Evolutionary conservation across 192 early-diverging fungal species (phyloP), one percentile per base, ranked within the genome.

Genomic region (Umbelopsis vinacea): DNA sequence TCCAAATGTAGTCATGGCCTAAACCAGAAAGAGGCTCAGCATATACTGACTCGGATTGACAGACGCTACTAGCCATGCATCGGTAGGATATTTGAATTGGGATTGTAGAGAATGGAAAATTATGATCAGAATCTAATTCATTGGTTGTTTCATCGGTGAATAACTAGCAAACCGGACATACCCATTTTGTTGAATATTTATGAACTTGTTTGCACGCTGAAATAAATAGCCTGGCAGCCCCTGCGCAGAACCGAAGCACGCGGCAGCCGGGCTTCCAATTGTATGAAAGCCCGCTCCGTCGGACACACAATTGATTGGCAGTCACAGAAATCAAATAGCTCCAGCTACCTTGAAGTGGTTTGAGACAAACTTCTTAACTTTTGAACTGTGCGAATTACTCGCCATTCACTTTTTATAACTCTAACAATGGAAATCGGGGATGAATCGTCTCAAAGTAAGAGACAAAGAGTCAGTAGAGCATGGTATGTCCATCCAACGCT

Each of bases 391-490:
- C 33, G 29, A 63, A 24, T 63, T 37, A 9, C 11, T 29, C 26
- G 57, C 33, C 33, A 63, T 17, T 29, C 26, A 11, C 15, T 38
- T 37, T 37, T 15, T 29, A 29, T 37, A 19, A 19, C 57, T 37
- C 5, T 63, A 63, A 17, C 57, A n/a, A n/a, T n/a, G 48, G n/a
- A 50, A 19, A 63, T 37, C 29, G 69, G 69, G 0, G 69, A 70
- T n/a, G 69, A 70, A 9, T 70, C n/a, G 22, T 48, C 69, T 11
- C 69, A 70, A 54, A 67, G 66, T 22, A 80, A 80, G 57, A 38
- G 78, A 52, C 78, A 80, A n/a, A 26, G 78, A 73, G 78, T 80
- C 37, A 80, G 78, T 47, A 67, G 78, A 55, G 78, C 78, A 57
- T 80, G 78, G 78, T 80, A 73, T 54, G 37, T 46, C n/a, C 17